Evolutionary conservation across 2,329 filamentous ascomycete genomes (phyloP), one percentile per base, ranked within the genome.

Genomic region (Colletotrichum falcatum): DNA sequence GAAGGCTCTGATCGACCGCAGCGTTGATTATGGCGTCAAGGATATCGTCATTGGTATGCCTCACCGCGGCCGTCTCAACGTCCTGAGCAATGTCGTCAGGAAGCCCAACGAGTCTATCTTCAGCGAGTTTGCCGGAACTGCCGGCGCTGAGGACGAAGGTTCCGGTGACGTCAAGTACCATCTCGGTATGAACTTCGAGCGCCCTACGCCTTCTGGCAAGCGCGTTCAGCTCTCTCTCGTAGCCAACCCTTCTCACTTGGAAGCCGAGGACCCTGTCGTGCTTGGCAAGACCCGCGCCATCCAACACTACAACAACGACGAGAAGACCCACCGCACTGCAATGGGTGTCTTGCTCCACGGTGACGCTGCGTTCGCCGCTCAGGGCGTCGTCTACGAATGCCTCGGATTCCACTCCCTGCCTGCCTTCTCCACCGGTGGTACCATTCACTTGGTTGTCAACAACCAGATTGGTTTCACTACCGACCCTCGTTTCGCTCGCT

Each of bases 391-490:
- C 73, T 99, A 99, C 83, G 96, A 99, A 84, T 98, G 95, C 78
- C 93, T 99, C 83, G 96, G 96, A 73, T 98, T 99, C 90, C 93
- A 97, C 85, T 92, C 94, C 62, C 90, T 99, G 46, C 96, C 96
- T 37, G 94, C 93, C 75, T 99, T 98, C 86, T 97, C 97, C 59
- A 98, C 96, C 64, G 96, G 96, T 77, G 96, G 96, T 79, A 99
- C 96, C 69, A 93, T 99, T 77, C 96, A 99, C 84, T 88, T 99
- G 74, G 91, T 99, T 70, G 95, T 98, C 76, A 99, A 99, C 90
- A 99, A 99, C 89, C 96, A 99, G 88, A 99, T 99, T 81, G 96
- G 96, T 82, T 99, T 99, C 88, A 99, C 96, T 64, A 99, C 96
- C 28, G 96, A 99, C 80, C 96, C 96, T 75, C 94, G 96, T 79